Base-by-base conservation (phyloP, 148 eudicot genomes). In the Nepenthes mirabilis region DNA sequence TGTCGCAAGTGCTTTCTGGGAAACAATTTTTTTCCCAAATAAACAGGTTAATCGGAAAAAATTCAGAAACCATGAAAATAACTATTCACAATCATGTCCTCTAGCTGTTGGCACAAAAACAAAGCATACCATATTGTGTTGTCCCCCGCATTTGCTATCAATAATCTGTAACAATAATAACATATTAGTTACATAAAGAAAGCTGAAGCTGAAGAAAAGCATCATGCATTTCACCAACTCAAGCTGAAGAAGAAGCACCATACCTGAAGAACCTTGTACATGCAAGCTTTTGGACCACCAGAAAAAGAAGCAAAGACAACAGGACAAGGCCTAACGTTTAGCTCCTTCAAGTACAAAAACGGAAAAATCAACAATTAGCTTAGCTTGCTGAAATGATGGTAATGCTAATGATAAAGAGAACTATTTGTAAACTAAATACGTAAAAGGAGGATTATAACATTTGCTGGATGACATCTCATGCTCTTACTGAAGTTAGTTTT, bases 221-320 rank as follows among this genome's bases (percentile, higher is more conserved):
- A 11, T 69, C 57, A 67, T 40, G 4, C 45, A 4, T 8, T 8
- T 40, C 45, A 8, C 8, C 45, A 40, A 40, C 45, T 40, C 45
- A 40, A 8, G 45, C 45, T 40, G 45, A 40, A 40, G 8, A 3
- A 40, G 45, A 40, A 8, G 45, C 11, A 36, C 49, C 67, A 49
- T 73, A 91, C 97, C 97, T 88, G 97, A 52, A 91, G 81, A 71
- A 82, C 88, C 75, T 91, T 91, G 71, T 85, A 91, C 88, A 91
- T 78, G 79, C 97, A 91, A 54, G 94, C 83, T 71, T 88, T 91
- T 49, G 97, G 96, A 57, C 96, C 97, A 58, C 96, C 96, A 63
- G 97, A 91, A 70, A 91, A 91, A 43, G 97, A 84, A 33, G 86
- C 88, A 68, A 91, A 83, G 36, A 88, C 96, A 71, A 91, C 78